These are phyloP conservation scores for Lumnitzera racemosa DNA, from an alignment of 345 rosid genomes.

Conservation along the genomic window DNA sequence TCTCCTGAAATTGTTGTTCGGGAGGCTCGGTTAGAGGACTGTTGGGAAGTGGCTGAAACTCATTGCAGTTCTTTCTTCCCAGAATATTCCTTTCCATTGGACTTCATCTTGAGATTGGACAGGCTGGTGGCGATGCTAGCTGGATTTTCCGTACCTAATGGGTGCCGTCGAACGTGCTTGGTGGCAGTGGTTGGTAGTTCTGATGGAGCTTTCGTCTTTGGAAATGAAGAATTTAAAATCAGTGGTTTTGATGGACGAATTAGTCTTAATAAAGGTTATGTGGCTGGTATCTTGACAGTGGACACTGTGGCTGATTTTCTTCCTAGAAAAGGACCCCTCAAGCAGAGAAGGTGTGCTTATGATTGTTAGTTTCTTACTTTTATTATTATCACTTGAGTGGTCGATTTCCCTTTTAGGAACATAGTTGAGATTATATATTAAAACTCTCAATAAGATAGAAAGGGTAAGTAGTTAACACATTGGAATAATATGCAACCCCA, in stretches of 20 bases:
- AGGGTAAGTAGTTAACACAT: no score
- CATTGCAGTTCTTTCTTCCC: conserved; percentile 94
- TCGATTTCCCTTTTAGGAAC: not conserved
- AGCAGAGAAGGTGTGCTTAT: conserved; percentile 56
- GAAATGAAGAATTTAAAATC: conserved; percentile 60
- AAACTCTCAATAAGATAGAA: not conserved
- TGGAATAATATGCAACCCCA: no score
- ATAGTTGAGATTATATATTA: not conserved
- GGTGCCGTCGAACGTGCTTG: conserved; percentile 65
- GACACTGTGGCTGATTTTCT: conserved; percentile 87
- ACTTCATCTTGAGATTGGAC: conserved; percentile 67
- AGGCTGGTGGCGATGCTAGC: conserved; percentile 68
- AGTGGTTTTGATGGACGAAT: conserved; percentile 65
- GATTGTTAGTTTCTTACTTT: not conserved
- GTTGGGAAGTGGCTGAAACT: conserved; percentile 98
- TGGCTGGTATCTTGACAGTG: conserved; percentile 83
- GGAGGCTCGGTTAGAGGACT: conserved; percentile 89
- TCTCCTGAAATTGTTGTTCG: conserved; percentile 82
- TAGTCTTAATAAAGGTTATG: conserved; percentile 59
- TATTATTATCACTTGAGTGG: not conserved
- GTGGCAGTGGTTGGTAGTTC: conserved; percentile 77
- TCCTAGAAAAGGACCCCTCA: conserved; percentile 75
- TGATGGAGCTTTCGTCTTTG: conserved; percentile 40
- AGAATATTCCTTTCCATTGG: conserved; percentile 73
- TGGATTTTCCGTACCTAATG: conserved; percentile 64